Evolutionary conservation across 768 basidiomycete genomes (phyloP).

Genomic region (Auricularia sp.): DNA sequence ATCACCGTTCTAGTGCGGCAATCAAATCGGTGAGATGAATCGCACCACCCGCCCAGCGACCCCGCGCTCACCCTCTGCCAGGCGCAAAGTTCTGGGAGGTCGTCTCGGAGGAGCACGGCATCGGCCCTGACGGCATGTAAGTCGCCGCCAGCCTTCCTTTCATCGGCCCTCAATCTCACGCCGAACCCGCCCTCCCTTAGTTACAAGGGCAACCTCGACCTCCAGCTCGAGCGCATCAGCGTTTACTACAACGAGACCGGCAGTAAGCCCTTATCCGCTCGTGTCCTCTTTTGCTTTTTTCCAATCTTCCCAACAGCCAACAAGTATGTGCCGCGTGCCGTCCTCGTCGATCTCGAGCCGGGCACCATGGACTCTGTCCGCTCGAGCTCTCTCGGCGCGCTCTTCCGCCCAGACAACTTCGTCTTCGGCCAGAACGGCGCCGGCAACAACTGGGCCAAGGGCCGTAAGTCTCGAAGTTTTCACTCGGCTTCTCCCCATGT

Average conservation of each 20-base stretch:
- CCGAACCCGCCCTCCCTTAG: constrained; percentile 5
- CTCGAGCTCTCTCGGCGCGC: constrained; percentile 77
- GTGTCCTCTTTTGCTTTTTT: not conserved
- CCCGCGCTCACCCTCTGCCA: constrained; percentile 23
- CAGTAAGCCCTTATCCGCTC: constrained; percentile 17
- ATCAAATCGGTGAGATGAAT: constrained; percentile 82
- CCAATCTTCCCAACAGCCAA: constrained; percentile 29
- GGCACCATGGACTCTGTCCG: constrained; percentile 93
- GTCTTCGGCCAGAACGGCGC: constrained; percentile 97
- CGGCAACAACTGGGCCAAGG: constrained; percentile 99
- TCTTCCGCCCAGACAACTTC: constrained; percentile 98
- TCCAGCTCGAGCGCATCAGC: constrained; percentile 94
- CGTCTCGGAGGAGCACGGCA: constrained; percentile 96
- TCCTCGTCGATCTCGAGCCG: constrained; percentile 95
- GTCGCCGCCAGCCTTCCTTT: constrained; percentile 2
- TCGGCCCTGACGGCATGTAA: constrained; percentile 74
- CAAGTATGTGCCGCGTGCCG: constrained; percentile 98
- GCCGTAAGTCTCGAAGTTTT: constrained; percentile 54
- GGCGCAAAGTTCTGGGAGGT: constrained; percentile 98
- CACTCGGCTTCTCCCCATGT: constrained; percentile 7
- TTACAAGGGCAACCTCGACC: constrained; percentile 89
- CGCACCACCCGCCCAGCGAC: constrained; percentile 10
- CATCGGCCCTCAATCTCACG: not conserved
- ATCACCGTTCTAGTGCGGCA: constrained; percentile 64
- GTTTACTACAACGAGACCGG: constrained; percentile 98